phyloP scores from a whole-genome alignment of 73 alveolate species.

The Paramecium sonneborni region DNA sequence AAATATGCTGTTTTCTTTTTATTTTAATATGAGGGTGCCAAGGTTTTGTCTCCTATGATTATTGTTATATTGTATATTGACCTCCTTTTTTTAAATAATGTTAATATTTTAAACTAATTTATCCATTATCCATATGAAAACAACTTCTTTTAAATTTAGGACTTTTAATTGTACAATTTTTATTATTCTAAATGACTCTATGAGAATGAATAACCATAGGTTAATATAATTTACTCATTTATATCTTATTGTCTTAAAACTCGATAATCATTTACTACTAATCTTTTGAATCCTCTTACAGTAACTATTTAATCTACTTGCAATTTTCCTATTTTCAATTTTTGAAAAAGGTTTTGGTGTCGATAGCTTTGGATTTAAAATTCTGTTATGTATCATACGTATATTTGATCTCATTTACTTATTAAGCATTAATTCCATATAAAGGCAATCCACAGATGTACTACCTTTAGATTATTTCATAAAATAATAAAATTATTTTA shows the following conservation, averaged over 20 bases:
- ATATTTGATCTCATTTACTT: slow-evolving; percentile 1
- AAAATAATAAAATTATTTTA: background rate
- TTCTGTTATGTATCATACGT: background rate
- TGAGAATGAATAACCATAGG: slow-evolving; percentile 33
- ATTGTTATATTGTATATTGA: background rate
- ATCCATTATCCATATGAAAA: background rate
- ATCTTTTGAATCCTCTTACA: background rate
- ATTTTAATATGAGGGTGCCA: background rate
- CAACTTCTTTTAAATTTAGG: slow-evolving; percentile 26
- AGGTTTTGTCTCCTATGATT: background rate
- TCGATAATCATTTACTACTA: background rate
- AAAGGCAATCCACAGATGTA: background rate
- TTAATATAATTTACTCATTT: background rate
- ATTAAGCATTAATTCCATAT: background rate
- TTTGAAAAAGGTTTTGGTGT: background rate
- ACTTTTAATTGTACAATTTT: background rate
- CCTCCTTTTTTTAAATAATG: slow-evolving; percentile 12
- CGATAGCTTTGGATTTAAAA: background rate
- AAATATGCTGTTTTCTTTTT: background rate
- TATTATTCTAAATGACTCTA: background rate
- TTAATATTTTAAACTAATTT: background rate
- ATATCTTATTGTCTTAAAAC: background rate
- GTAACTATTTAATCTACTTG: background rate
- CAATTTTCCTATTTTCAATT: background rate
- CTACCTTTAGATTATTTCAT: background rate